Conservation (phyloP, 495 filamentous ascomycete species). For the Tirmania nivea region DNA sequence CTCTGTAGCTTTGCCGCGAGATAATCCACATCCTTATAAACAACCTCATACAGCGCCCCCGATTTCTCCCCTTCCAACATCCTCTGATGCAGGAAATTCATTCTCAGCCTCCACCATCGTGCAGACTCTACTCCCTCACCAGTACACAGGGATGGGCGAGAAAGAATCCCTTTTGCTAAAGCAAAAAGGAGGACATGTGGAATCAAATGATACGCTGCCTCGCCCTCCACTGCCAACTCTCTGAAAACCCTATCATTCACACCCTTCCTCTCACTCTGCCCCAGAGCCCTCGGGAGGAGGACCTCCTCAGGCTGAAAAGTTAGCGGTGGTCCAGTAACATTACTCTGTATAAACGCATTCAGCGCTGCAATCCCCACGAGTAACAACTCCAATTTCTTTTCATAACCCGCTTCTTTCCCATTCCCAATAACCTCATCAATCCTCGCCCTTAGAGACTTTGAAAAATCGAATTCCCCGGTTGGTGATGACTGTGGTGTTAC, state of each 20-base stretch:
- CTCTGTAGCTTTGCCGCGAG: conserved; percentile 26
- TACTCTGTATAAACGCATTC: conserved; percentile 70
- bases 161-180: conserved; percentile 48
- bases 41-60: conserved; percentile 30
- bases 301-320: conserved; percentile 29
- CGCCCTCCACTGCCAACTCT: conserved; percentile 60
- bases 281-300: conserved; percentile 30
- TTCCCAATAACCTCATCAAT: conserved; percentile 1
- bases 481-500: conserved; percentile 2
- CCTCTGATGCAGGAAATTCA: conserved; percentile 72
- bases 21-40: conserved; percentile 27
- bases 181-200: conserved; percentile 63
- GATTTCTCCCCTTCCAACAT: conserved; percentile 53
- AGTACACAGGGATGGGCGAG: conserved; percentile 17
- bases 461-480: conserved; percentile 1
- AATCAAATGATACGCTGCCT: conserved; percentile 63
- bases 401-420: not conserved
- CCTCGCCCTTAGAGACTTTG: not conserved
- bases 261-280: conserved; percentile 6
- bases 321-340: conserved; percentile 74
- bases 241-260: conserved; percentile 18
- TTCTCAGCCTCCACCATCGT: conserved; percentile 38
- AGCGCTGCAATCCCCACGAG: conserved; percentile 46
- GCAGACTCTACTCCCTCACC: conserved; percentile 7
- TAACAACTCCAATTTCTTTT: conserved; percentile 3